Conservation (phyloP, 2,329 filamentous ascomycete species). For the Penicillium sp. region DNA sequence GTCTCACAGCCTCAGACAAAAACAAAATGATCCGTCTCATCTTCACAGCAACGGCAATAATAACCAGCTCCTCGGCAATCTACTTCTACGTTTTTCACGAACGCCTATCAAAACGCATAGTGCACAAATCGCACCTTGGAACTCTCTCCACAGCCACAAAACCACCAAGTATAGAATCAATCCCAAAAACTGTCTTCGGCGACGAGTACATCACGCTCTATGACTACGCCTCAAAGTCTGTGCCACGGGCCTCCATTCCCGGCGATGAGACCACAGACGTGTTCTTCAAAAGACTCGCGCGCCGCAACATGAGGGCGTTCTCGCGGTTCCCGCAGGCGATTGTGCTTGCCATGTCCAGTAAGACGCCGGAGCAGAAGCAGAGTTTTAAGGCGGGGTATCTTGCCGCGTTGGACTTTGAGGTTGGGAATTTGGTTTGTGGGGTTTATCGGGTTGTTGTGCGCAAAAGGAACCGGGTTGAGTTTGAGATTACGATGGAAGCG, state of each 20-base stretch:
- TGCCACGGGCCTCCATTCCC: constrained; percentile 24
- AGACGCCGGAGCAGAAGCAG: constrained; percentile 11
- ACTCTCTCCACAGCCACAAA: constrained; percentile 14
- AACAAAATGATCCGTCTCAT: constrained; percentile 17
- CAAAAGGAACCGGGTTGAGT: constrained; percentile 31
- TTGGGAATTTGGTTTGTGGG: constrained; percentile 36
- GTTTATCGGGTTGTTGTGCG: constrained; percentile 31
- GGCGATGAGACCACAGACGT: constrained; percentile 12
- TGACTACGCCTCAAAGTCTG: constrained; percentile 24
- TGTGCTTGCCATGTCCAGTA: constrained; percentile 25
- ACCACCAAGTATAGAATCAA: constrained; percentile 22
- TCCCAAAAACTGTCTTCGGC: constrained; percentile 24
- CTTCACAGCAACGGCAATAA: constrained; percentile 16
- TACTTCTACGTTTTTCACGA: constrained; percentile 28
- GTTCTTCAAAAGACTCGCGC: constrained; percentile 32
- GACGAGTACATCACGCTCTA: constrained; percentile 23
- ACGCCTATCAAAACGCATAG: constrained; percentile 25
- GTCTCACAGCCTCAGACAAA: background rate
- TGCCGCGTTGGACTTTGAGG: constrained; percentile 27
- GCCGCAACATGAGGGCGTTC: constrained; percentile 37
- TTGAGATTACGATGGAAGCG: constrained; percentile 27
- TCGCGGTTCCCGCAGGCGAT: constrained; percentile 36
- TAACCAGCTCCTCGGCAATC: constrained; percentile 20
- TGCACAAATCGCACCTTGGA: constrained; percentile 21
- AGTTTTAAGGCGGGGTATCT: constrained; percentile 32